Evolutionary conservation across 768 basidiomycete genomes (phyloP), one percentile per base, ranked within the genome.

Genomic region (Porpolomopsis calyptriformis): DNA sequence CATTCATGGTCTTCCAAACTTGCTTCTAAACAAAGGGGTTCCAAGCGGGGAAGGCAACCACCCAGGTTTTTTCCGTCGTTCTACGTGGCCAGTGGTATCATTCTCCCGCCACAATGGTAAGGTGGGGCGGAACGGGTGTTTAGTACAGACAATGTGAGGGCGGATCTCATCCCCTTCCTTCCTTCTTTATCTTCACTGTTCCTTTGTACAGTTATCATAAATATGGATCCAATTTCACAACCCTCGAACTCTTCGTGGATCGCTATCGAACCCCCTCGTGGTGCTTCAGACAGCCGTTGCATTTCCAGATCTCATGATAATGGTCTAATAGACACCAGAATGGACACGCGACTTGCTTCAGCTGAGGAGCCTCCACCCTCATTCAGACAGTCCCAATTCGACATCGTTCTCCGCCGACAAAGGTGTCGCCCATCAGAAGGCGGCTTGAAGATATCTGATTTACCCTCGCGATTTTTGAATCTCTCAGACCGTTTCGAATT

Each of bases 401-500:
- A 72, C 44, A 69, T 76, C 25, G 68, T 82, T 40, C 63, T 81
- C 1, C 74, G 81, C 14, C 69, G 77, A n/a, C 79, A 81, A 53
- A 69, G 77, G 11, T 57, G 62, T 31, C 71, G 74, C 6, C 69
- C 75, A 2, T 58, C 55, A 12, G 64, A 67, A 33, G 69, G 69
- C 24, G 71, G 68, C 1, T 59, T 66, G 16, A 73, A 74, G 50
- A 40, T 57, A 5, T 58, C 57, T 4, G 53, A 65, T 29, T 53
- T 70, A 4, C 78, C 77, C 4, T 81, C 82, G 4, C 73, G 78
- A 29, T 82, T 81, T 55, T 58, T 78, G 20, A 72, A 81, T 50
- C 70, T 85, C 29, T 61, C 72, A 11, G 74, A 77, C 53, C 70
- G 77, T 31, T 82, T 82, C 49, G 80, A 83, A 53, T 86, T 85